Percentiles rank a stretch among this genome's conserved stretches.
Conservation (phyloP, 129 eudicot species). For the Tagetes erecta region DNA sequence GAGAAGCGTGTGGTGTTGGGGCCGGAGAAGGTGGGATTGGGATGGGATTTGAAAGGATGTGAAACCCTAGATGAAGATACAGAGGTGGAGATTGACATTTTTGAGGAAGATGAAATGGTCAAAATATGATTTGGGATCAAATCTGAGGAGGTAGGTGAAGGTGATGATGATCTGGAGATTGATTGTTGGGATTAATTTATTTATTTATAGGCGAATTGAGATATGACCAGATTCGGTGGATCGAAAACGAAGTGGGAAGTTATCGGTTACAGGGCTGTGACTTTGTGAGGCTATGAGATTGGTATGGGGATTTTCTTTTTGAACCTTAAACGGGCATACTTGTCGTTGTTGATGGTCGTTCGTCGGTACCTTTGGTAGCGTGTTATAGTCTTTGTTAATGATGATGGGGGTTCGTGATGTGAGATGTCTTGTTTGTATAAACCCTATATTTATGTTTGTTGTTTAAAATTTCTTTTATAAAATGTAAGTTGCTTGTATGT, state of each 20-base stretch:
- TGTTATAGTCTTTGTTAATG: too few species aligned
- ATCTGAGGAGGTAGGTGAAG: constrained; percentile 14
- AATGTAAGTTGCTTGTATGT: too few species aligned
- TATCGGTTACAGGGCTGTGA: constrained; percentile 19
- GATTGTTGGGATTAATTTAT: too few species aligned
- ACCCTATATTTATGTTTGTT: too few species aligned
- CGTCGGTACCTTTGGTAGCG: too few species aligned
- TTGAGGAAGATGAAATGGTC: not conserved
- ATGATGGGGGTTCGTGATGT: too few species aligned
- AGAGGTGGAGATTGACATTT: constrained; percentile 57
- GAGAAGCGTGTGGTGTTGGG: constrained; percentile 46
- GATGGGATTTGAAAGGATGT: constrained; percentile 64
- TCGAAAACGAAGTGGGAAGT: not conserved
- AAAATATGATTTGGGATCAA: not conserved
- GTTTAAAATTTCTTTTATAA: too few species aligned
- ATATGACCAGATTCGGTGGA: constrained; percentile 17
- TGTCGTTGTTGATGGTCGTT: too few species aligned
- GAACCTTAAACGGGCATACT: too few species aligned
- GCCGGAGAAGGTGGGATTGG: constrained; percentile 58
- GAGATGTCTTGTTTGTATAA: too few species aligned
- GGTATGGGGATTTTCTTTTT: too few species aligned
- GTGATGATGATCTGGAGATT: constrained; percentile 10
- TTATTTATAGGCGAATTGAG: too few species aligned
- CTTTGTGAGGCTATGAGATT: constrained; percentile 12
- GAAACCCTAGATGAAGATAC: constrained; percentile 41